These are phyloP conservation scores for Daldinia childiae DNA, from an alignment of 495 filamentous ascomycete genomes.

Conservation along the genomic window DNA sequence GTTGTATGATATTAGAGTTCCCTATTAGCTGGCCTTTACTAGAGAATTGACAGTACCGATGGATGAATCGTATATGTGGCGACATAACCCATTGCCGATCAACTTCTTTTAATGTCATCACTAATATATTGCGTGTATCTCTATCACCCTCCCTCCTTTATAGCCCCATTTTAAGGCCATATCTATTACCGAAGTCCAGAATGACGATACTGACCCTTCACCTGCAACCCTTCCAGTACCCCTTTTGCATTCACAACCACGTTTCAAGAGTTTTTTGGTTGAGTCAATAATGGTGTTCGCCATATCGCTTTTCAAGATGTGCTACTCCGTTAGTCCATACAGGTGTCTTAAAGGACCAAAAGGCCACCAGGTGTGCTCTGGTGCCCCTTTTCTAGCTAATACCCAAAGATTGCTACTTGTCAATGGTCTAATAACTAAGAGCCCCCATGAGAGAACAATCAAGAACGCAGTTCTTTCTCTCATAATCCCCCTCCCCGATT, in stretches of 20 bases:
- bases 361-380: constrained; percentile 7
- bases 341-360: constrained; percentile 28
- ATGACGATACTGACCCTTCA: constrained; percentile 8
- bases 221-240: constrained; percentile 18
- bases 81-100: background rate
- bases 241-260: constrained; percentile 29
- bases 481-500: constrained; percentile 22
- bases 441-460: constrained; percentile 28
- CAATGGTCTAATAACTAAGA: constrained; percentile 11
- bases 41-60: background rate
- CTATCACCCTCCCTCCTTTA: background rate
- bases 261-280: constrained; percentile 19
- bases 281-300: constrained; percentile 34
- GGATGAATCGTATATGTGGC: background rate
- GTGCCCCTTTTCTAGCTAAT: constrained; percentile 11
- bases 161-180: background rate
- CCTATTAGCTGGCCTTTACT: background rate
- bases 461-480: constrained; percentile 15
- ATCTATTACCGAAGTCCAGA: constrained; percentile 1
- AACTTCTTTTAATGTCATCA: background rate
- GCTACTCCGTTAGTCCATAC: constrained; percentile 7
- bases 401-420: background rate
- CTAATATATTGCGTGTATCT: background rate
- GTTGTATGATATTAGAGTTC: background rate
- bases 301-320: constrained; percentile 15